Conservation (phyloP, 2,329 filamentous ascomycete species). For the Allantophomopsis lycopodina region DNA sequence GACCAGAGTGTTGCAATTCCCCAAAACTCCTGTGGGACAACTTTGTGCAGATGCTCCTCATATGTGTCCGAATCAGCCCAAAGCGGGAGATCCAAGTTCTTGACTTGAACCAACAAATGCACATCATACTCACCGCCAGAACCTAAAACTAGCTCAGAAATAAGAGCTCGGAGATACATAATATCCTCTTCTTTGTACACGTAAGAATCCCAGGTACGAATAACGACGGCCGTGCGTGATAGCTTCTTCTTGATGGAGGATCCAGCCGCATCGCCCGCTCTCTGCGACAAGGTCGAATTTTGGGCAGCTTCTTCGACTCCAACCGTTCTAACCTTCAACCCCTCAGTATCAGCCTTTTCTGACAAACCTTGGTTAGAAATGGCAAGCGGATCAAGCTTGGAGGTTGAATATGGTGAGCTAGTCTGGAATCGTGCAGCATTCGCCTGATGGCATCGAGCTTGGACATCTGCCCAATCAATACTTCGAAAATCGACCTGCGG, state of each 20-base stretch:
- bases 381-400: constrained; percentile 3
- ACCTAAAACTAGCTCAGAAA: constrained; percentile 66
- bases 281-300: not conserved
- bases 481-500: constrained; percentile 64
- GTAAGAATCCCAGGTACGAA: constrained; percentile 74
- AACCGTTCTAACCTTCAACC: not conserved
- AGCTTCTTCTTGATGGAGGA: constrained; percentile 14
- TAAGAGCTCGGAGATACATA: constrained; percentile 70
- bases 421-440: constrained; percentile 55
- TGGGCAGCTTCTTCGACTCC: no score
- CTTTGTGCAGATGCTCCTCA: constrained; percentile 49
- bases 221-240: constrained; percentile 61
- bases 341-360: constrained; percentile 4
- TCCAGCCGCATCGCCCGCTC: not conserved
- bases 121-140: constrained; percentile 81
- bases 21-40: constrained; percentile 72
- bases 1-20: constrained; percentile 88
- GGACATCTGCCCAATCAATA: constrained; percentile 67
- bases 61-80: constrained; percentile 65
- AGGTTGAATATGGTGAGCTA: constrained; percentile 7
- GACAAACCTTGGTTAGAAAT: constrained; percentile 7
- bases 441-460: constrained; percentile 56
- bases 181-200: constrained; percentile 68
- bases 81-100: constrained; percentile 60
- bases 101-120: constrained; percentile 74